Percentiles rank a stretch among this genome's conserved stretches.
Conservation (phyloP, 805 yeast species). For the Kazachstania viticola region DNA sequence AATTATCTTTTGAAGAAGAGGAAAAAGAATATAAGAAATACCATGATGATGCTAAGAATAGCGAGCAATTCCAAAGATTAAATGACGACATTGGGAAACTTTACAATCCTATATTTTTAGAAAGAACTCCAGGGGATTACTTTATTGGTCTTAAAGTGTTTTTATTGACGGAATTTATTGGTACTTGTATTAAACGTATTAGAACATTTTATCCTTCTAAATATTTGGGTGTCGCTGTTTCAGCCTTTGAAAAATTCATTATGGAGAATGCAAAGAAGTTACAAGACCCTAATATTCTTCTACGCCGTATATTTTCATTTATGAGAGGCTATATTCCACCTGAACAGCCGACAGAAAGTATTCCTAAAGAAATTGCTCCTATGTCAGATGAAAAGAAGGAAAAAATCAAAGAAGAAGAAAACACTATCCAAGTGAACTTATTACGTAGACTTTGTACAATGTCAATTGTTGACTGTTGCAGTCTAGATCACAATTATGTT, state of each 20-base stretch:
- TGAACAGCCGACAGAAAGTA: constrained; percentile 28
- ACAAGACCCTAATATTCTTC: constrained; percentile 31
- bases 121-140: constrained; percentile 17
- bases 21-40: constrained; percentile 2
- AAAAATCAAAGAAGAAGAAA: constrained; percentile 43
- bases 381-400: constrained; percentile 23
- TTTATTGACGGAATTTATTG: constrained; percentile 53
- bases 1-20: constrained; percentile 9
- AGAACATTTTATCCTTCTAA: constrained; percentile 68
- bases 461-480: constrained; percentile 32
- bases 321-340: constrained; percentile 48
- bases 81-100: constrained; percentile 4
- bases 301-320: constrained; percentile 55
- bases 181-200: constrained; percentile 46
- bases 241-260: constrained; percentile 45
- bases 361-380: constrained; percentile 5
- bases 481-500: not conserved
- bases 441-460: constrained; percentile 53
- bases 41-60: constrained; percentile 1
- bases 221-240: constrained; percentile 57
- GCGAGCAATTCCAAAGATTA: constrained; percentile 3
- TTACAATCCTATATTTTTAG: constrained; percentile 3
- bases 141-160: constrained; percentile 50
- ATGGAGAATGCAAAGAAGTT: constrained; percentile 29
- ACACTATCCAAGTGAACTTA: constrained; percentile 50